These are phyloP conservation scores for Erythrophleum fordii DNA, from an alignment of 306 rosid genomes.

Conservation along the genomic window DNA sequence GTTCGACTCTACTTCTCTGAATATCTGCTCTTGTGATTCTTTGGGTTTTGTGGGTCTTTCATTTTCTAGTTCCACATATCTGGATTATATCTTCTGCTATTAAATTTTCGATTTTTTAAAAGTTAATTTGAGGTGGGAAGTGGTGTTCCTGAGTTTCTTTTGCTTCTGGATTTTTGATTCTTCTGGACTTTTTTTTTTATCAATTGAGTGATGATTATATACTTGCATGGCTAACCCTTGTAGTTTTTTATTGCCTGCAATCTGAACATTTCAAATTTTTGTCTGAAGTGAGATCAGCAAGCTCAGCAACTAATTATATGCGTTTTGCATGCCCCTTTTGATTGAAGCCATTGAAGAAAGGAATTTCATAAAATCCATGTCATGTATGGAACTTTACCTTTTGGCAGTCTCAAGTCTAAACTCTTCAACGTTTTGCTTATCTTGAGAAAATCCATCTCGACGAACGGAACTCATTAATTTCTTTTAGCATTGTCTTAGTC, in stretches of 20 bases:
- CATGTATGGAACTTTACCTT: neutral
- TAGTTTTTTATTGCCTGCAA: conserved; percentile 22
- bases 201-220: conserved; percentile 29
- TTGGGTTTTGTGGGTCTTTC: conserved; percentile 12
- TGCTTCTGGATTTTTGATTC: conserved; percentile 5
- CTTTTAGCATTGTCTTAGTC: conserved; percentile 17
- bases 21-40: conserved; percentile 28
- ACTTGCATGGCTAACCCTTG: conserved; percentile 21
- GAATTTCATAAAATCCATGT: neutral
- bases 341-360: conserved; percentile 25
- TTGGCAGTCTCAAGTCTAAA: neutral
- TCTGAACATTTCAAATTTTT: conserved; percentile 15
- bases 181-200: neutral
- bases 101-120: conserved; percentile 35
- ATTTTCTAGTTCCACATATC: neutral
- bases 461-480: conserved; percentile 12
- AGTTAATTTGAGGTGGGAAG: conserved; percentile 16
- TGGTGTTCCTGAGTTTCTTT: neutral
- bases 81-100: neutral
- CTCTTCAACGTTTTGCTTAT: neutral
- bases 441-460: neutral
- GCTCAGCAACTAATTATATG: conserved; percentile 3
- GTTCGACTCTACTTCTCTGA: neutral
- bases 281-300: conserved; percentile 17
- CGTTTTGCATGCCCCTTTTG: conserved; percentile 28